Conservation (phyloP, 2,329 filamentous ascomycete species). For the Colletotrichum musae region DNA sequence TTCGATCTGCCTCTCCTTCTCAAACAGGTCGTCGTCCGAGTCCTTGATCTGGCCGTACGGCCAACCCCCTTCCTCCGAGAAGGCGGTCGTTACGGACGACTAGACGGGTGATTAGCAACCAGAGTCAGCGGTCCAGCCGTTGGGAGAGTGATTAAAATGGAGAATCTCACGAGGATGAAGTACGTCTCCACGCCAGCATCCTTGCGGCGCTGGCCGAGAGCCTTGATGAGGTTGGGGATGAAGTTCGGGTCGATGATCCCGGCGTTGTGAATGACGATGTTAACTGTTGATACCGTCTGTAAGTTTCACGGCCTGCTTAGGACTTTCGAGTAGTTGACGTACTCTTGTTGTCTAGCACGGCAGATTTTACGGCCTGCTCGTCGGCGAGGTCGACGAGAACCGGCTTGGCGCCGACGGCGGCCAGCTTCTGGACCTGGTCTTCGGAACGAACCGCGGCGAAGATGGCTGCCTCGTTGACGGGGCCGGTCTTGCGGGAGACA, state of each 20-base stretch:
- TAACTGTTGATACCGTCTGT: slow-evolving; percentile 46
- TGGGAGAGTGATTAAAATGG: too few species aligned
- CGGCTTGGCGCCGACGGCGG: slow-evolving; percentile 49
- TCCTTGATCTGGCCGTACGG: slow-evolving; percentile 50
- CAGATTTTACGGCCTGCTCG: slow-evolving; percentile 44
- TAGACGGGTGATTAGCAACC: too few species aligned
- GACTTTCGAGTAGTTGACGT: slow-evolving; percentile 2
- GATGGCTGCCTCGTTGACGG: slow-evolving; percentile 45
- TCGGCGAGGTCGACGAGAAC: slow-evolving; percentile 51
- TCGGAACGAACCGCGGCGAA: slow-evolving; percentile 52
- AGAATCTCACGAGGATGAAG: slow-evolving; percentile 45
- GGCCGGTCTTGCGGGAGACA: slow-evolving; percentile 41
- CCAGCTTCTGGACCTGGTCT: slow-evolving; percentile 50
- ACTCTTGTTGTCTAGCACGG: slow-evolving; percentile 47
- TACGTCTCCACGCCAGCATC: slow-evolving; percentile 46
- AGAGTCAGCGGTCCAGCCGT: too few species aligned
- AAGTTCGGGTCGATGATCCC: slow-evolving; percentile 48
- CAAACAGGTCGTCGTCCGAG: slow-evolving; percentile 46
- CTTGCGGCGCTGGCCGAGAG: slow-evolving; percentile 49
- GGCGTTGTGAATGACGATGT: slow-evolving; percentile 54
- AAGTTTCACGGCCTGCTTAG: too few species aligned
- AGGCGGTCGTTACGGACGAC: slow-evolving; percentile 46
- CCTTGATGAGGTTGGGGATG: slow-evolving; percentile 49
- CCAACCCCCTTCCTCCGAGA: slow-evolving; percentile 50
- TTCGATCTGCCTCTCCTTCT: slow-evolving; percentile 48